Evolutionary conservation across 306 rosid genomes (phyloP), one percentile per base, ranked within the genome.

Genomic region (Castanospermum australe): DNA sequence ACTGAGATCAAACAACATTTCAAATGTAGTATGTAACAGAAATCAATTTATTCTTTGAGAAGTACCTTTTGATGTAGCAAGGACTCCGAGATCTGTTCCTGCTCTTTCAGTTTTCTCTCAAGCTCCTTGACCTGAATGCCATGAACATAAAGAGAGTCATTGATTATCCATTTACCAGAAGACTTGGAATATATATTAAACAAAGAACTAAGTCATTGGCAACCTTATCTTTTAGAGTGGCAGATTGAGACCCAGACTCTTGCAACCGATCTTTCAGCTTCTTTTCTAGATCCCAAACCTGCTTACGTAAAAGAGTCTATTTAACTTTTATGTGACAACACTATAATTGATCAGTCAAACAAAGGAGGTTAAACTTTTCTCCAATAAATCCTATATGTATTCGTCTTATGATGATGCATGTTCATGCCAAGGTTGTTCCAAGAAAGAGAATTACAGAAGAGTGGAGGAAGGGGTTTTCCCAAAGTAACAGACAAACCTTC

Each of bases 261-360:
- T 82, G 89, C 84, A 81, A 18, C 88, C 91, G 94, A 78, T 89
- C 90, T 75, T 84, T 81, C 80, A 93, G 79, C 69, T 83, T 89
- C 67, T 81, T 84, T 59, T 93, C 93, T 32, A 93, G 88, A 81
- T 93, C 98, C 84, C 85, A 85, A 82, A 89, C 85, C 97, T 93
- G 90, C 62, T 72, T 55, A 67, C 4, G 22, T 28, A 56, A 36
- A 81, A 69, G 25, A 61, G 50, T 6, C 20, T 54, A 57, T 21
- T 79, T 74, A 76, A 71, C 8, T 30, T 62, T 51, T 60, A 4
- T 7, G 30, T 4, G 21, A 75, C 74, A 35, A 61, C 56, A 62
- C 50, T 32, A 45, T 30, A 20, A 70, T 52, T 65, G 45, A 10
- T 41, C 51, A 12, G 42, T 80, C 60, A 75, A 63, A 71, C 38